These are phyloP conservation scores for Phytophthora citrophthora DNA, from an alignment of 352 stramenopile genomes.

Conservation along the genomic window DNA sequence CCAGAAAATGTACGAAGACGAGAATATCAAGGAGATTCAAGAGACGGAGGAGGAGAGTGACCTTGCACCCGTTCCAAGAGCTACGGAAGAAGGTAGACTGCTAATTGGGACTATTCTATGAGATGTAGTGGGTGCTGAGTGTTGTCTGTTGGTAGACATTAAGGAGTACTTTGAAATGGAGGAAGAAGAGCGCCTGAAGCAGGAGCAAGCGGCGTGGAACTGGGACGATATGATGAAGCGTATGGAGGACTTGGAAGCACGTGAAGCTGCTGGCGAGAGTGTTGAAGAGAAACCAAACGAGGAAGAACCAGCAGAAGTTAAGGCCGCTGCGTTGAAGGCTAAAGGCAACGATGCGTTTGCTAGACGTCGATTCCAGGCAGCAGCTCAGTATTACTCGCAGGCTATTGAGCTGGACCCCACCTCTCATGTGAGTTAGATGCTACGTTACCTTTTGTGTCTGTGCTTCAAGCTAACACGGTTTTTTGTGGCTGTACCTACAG, in stretches of 20 bases:
- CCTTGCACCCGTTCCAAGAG: conserved; percentile 35
- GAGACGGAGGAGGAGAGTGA: conserved; percentile 86
- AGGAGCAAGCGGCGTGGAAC: conserved; percentile 70
- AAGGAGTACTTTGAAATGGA: conserved; percentile 88
- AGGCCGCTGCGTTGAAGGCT: conserved; percentile 61
- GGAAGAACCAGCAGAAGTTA: conserved; percentile 31
- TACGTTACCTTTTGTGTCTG: not conserved
- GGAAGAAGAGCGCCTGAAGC: conserved; percentile 72
- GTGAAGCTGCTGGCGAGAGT: conserved; percentile 46
- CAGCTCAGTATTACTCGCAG: conserved; percentile 88
- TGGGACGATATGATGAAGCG: conserved; percentile 90
- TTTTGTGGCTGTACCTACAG: conserved; percentile 31
- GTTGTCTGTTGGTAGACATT: conserved; percentile 49
- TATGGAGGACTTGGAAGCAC: conserved; percentile 84
- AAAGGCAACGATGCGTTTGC: conserved; percentile 86
- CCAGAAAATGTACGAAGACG: conserved; percentile 86
- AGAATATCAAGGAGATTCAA: conserved; percentile 88
- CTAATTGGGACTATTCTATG: not conserved
- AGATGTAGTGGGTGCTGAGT: not conserved
- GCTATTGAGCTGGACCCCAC: conserved; percentile 79
- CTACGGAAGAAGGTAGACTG: conserved; percentile 66
- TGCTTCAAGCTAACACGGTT: conserved; percentile 2
- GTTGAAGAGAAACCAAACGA: conserved; percentile 42
- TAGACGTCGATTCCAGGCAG: conserved; percentile 74
- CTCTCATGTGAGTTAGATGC: conserved; percentile 61